Evolutionary conservation across 2,329 filamentous ascomycete genomes (phyloP).

Genomic region (Sarocladium oryzae): DNA sequence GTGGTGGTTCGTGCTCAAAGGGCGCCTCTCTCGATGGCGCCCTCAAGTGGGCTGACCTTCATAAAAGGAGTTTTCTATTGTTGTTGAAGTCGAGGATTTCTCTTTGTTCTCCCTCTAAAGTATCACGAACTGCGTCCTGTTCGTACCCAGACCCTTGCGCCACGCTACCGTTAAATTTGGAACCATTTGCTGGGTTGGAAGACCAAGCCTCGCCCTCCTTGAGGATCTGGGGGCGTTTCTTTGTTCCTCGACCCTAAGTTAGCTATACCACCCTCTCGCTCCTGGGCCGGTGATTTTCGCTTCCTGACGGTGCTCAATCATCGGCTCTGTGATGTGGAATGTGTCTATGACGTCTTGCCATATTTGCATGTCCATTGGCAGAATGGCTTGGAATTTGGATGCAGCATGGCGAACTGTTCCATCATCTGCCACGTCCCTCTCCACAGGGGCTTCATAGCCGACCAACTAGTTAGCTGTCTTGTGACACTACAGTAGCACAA

Average conservation of each 20-base stretch:
- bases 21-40: background rate
- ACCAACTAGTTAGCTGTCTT: too few relatives aligned
- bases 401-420: constrained; percentile 42
- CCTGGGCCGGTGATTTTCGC: constrained; percentile 44
- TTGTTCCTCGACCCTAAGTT: too few relatives aligned
- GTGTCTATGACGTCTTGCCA: constrained; percentile 74
- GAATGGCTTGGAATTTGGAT: constrained; percentile 75
- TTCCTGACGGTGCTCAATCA: constrained; percentile 78
- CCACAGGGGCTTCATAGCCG: constrained; percentile 30
- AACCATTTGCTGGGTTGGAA: background rate
- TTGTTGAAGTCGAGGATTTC: background rate
- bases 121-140: background rate
- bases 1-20: constrained; percentile 1
- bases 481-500: background rate
- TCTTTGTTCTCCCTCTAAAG: constrained; percentile 1
- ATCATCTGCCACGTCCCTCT: constrained; percentile 40
- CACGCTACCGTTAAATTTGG: constrained; percentile 5
- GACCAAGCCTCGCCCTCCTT: too few relatives aligned
- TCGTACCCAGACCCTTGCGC: background rate
- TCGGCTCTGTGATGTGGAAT: constrained; percentile 68
- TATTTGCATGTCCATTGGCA: constrained; percentile 77
- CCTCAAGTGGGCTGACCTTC: too few relatives aligned
- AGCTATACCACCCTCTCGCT: constrained; percentile 61
- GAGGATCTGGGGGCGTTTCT: too few relatives aligned
- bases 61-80: background rate